Evolutionary conservation across 2,329 filamentous ascomycete genomes (phyloP).

Genomic region (Sporothrix curviconia): DNA sequence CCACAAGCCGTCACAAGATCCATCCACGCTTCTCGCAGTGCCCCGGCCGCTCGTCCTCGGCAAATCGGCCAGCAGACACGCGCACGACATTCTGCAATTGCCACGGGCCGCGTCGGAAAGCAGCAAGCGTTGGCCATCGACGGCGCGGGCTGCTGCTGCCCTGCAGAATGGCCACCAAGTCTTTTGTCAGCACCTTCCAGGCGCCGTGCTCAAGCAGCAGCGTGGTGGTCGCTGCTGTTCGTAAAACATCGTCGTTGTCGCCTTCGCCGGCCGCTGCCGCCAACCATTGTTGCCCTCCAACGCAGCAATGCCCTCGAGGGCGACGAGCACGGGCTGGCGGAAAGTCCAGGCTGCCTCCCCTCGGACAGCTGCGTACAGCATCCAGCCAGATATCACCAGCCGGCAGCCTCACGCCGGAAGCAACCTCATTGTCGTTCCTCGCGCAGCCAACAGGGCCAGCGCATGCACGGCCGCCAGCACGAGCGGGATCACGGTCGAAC

Average conservation of each 20-base stretch:
- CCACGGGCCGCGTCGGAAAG: conserved; percentile 40
- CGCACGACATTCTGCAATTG: conserved; percentile 51
- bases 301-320: conserved; percentile 51
- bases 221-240: conserved; percentile 24
- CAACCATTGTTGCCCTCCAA: conserved; percentile 31
- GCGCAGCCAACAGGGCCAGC: conserved; percentile 59
- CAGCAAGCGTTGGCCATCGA: no score
- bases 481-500: conserved; percentile 50
- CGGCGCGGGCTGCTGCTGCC: background rate
- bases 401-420: conserved; percentile 50
- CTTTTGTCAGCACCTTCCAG: conserved; percentile 46
- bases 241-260: conserved; percentile 37
- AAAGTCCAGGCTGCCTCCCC: conserved; percentile 42
- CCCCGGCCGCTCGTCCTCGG: conserved; percentile 39
- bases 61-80: conserved; percentile 46
- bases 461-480: conserved; percentile 52
- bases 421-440: conserved; percentile 59
- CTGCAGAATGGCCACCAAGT: conserved; percentile 41
- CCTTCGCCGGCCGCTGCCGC: conserved; percentile 19
- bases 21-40: conserved; percentile 51
- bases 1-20: conserved; percentile 43
- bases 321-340: conserved; percentile 50
- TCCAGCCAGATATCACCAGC: conserved; percentile 58
- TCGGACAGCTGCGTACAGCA: conserved; percentile 39
- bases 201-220: conserved; percentile 45